Evolutionary conservation across 2,329 filamentous ascomycete species (phyloP), one percentile per base, ranked within the genome.

Genomic region (Neurospora sp.): DNA sequence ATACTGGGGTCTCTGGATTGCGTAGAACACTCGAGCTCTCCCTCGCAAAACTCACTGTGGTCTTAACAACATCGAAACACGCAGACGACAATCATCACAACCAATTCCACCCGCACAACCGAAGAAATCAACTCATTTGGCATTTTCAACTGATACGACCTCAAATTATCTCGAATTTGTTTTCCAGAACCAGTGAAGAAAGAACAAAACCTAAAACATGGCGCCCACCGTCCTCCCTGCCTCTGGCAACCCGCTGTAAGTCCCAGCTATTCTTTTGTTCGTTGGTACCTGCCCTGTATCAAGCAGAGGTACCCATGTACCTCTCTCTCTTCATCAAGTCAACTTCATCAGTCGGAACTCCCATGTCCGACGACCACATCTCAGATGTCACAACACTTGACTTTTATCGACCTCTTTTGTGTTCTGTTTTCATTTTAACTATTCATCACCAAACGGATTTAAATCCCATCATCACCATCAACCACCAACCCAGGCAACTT

Each of bases 171-270:
- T 9, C 28, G 15, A 42, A 42, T 42, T 17, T 11, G 7, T 3
- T 17, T 46, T 46, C 5, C 15, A 10, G 7, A 19, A 19, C n/a
- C n/a, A 46, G 15, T 46, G 1, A 15, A 46, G 3, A 28, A 13
- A 58, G 8, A 28, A 15, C 19, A 58, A 58, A 15, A 9, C 52
- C 2, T 7, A 33, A 42, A 71, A 66, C 9, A 77, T 77, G 76
- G 66, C 75, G 5, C 73, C 76, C 17, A 76, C 76, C 4, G 73
- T 73, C 10, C 73, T 77, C 15, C 75, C 75, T 43, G 71, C 72
- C n/a, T 75, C 74, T 40, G 76, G 76, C 42, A 77, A 77, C 46
- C 76, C 76, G 8, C 73, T 76, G 76, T 77, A 71, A 73, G 76
- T 33, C 52, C 23, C 52, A 15, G 43, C 19, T 10, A 62, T 73